Conservation (phyloP, 2,329 filamentous ascomycete genomes). For the Claviceps citrina region DNA sequence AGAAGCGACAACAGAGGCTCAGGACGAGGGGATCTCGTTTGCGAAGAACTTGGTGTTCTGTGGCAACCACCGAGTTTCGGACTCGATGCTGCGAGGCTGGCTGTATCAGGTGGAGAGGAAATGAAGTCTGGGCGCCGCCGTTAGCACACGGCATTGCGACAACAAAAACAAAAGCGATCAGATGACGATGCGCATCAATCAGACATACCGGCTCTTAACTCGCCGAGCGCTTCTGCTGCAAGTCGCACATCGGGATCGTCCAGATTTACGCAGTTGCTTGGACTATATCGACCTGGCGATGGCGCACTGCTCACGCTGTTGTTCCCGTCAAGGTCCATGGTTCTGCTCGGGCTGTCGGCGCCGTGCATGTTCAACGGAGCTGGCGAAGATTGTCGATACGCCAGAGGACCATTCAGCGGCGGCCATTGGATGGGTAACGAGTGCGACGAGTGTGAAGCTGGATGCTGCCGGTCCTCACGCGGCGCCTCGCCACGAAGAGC, state of each 20-base stretch:
- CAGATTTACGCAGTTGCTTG: conserved; percentile 36
- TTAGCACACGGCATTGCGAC: neutral
- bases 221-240: conserved; percentile 61
- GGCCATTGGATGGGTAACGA: conserved; percentile 26
- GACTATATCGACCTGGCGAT: conserved; percentile 28
- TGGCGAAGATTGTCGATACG: conserved; percentile 20
- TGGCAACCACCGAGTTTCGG: conserved; percentile 11
- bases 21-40: conserved; percentile 32
- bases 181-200: neutral
- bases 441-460: conserved; percentile 15
- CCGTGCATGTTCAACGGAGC: conserved; percentile 15
- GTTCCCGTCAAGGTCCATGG: conserved; percentile 31
- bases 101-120: conserved; percentile 41
- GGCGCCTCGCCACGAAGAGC: conserved; percentile 10
- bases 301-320: conserved; percentile 26
- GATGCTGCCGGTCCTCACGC: conserved; percentile 6
- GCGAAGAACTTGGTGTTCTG: conserved; percentile 3
- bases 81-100: conserved; percentile 25
- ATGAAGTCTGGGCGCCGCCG: conserved; percentile 41
- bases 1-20: conserved; percentile 78
- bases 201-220: conserved; percentile 48
- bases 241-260: conserved; percentile 54
- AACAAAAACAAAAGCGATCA: too few species aligned
- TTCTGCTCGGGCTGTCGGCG: conserved; percentile 26
- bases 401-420: conserved; percentile 32